phyloP scores from a whole-genome alignment of 768 basidiomycete genomes.

The Tricholoma matsutake region DNA sequence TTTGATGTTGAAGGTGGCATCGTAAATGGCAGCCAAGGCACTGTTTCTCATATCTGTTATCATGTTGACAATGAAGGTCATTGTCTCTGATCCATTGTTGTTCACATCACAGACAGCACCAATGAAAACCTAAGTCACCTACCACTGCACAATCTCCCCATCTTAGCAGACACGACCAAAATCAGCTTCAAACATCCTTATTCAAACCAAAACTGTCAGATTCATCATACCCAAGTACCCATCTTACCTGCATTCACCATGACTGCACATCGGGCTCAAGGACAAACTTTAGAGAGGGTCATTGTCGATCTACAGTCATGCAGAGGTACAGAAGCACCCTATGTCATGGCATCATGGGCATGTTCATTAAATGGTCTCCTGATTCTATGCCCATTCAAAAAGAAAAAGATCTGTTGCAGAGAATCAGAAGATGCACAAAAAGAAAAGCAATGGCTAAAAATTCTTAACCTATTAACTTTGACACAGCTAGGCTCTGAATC shows the following conservation, averaged over 20 bases:
- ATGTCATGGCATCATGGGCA: constrained; percentile 40
- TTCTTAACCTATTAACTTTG: neutral
- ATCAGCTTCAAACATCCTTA: constrained; percentile 3
- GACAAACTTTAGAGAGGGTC: constrained; percentile 27
- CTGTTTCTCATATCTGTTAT: constrained; percentile 16
- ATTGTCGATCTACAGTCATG: constrained; percentile 33
- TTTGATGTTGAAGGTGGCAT: constrained; percentile 28
- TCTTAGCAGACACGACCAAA: neutral
- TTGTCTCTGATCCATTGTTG: neutral
- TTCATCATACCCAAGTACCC: constrained; percentile 30
- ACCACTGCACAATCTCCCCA: neutral
- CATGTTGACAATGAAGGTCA: neutral
- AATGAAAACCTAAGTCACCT: neutral
- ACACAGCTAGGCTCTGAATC: neutral
- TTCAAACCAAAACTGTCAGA: neutral
- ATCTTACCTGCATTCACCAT: constrained; percentile 36
- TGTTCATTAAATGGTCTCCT: constrained; percentile 26
- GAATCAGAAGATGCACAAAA: constrained; percentile 8
- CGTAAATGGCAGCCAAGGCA: constrained; percentile 28
- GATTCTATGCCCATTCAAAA: constrained; percentile 21
- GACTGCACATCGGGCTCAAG: constrained; percentile 40
- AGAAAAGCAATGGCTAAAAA: constrained; percentile 4
- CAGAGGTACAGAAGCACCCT: constrained; percentile 31
- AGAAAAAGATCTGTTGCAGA: constrained; percentile 7
- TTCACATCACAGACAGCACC: neutral